A percentile compares a stretch with the other conserved stretches of the same genome.
These are phyloP conservation scores for Candida patagonica DNA, from an alignment of 805 yeast species.

Conservation along the genomic window DNA sequence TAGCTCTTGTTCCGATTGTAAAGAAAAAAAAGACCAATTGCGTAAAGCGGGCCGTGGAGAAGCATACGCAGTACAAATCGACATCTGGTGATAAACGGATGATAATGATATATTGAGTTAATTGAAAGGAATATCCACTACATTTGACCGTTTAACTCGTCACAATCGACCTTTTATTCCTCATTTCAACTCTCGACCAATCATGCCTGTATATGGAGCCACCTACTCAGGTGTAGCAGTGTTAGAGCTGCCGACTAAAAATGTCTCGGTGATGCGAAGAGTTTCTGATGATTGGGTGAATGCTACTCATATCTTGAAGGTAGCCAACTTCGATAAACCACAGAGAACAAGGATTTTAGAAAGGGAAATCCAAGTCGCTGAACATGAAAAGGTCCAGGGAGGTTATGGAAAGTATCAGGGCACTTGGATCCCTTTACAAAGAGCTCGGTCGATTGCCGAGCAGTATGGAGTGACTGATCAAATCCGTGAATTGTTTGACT, in stretches of 20 bases:
- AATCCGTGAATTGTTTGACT: constrained; percentile 59
- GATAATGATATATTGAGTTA: too few species aligned
- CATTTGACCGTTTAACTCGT: constrained; percentile 1
- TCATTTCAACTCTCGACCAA: too few species aligned
- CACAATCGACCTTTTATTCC: too few species aligned
- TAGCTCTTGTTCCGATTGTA: too few species aligned
- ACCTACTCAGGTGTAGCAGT: constrained; percentile 37
- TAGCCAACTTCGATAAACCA: constrained; percentile 91
- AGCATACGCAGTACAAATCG: too few species aligned
- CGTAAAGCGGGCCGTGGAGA: too few species aligned
- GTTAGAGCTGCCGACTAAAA: constrained; percentile 48
- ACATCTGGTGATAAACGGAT: too few species aligned
- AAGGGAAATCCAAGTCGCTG: constrained; percentile 82
- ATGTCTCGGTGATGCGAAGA: constrained; percentile 81
- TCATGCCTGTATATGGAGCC: constrained; percentile 28
- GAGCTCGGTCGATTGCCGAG: constrained; percentile 60
- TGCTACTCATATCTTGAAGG: constrained; percentile 90
- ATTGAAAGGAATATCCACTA: too few species aligned
- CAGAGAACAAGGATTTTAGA: constrained; percentile 87
- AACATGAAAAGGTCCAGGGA: constrained; percentile 91
- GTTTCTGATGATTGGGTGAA: constrained; percentile 91
- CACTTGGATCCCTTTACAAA: constrained; percentile 84
- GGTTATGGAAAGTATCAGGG: constrained; percentile 97
- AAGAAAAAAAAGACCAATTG: too few species aligned
- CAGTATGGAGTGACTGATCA: constrained; percentile 55